Base-by-base conservation (phyloP, 495 filamentous ascomycete species). In the Penicillium coprophilum region DNA sequence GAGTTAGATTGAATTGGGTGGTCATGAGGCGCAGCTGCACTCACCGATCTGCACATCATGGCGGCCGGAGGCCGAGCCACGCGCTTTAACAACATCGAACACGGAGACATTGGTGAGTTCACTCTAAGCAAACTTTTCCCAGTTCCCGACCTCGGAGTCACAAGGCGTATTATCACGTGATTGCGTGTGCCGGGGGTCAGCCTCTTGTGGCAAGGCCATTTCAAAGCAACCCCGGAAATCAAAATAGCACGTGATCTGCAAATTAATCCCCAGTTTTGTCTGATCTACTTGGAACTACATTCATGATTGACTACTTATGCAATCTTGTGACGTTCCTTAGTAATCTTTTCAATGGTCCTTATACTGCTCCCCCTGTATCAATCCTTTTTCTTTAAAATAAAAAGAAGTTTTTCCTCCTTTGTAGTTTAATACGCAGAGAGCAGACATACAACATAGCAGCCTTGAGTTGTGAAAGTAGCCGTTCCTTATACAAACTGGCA, bases 21-120 rank as follows among this genome's bases (percentile, higher is more conserved):
- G 21, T 20, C 24, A 51, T 12, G 3, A 30, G 23, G 17, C 3
- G 17, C 12, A 17, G 9, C 2, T 17, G 23, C 13, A 40, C 49
- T 51, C 9, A 51, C 49, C 23, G 21, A 23, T 36, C 49, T 40
- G 23, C 49, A 36, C 34, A 40, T 28, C 34, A 30, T 17, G 13
- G 34, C 19, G 24, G 23, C 15, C 36, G 36, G 32, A 28, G 34
- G 23, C 23, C 49, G 20, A 28, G 49, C 34, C 34, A 51, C 39
- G 34, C 39, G 39, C 49, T 47, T 47, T 17, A 47, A 47, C 19
- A 30, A 28, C 45, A 47, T 47, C 2, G 45, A 47, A 47, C 45
- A 47, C 45, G 45, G 43, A 27, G 43, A 47, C 45, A 47, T 47
- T 47, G 45, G 28, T 47, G 45, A 47, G 45, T 47, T 27, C n/a